phyloP scores from a whole-genome alignment of 2,329 filamentous ascomycete genomes.

The Fusarium secorum region DNA sequence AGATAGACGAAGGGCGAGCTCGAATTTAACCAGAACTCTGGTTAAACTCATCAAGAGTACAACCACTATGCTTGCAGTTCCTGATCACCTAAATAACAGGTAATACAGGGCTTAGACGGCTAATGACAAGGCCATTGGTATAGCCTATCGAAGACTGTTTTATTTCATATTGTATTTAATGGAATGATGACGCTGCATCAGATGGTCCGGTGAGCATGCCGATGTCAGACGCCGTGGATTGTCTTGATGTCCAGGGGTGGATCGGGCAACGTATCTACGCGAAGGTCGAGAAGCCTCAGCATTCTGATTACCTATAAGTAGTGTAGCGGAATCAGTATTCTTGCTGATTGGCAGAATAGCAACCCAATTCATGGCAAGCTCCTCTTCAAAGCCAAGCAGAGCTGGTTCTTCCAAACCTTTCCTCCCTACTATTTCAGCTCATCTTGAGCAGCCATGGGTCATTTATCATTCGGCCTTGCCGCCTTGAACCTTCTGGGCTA shows the following conservation, averaged over 20 bases:
- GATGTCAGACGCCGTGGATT: background rate
- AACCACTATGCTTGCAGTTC: background rate
- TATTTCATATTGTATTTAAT: background rate
- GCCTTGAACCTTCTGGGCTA: background rate
- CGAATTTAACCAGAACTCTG: background rate
- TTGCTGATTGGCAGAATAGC: background rate
- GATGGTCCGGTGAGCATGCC: background rate
- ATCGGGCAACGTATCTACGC: background rate
- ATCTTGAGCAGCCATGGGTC: background rate
- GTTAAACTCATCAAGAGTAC: background rate
- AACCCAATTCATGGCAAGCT: background rate
- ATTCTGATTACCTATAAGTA: background rate
- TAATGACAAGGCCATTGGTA: background rate
- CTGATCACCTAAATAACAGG: background rate
- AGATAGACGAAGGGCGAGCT: background rate
- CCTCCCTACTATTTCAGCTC: background rate
- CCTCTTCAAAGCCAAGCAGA: background rate
- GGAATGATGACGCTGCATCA: background rate
- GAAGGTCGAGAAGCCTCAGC: rapidly evolving
- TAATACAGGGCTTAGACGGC: background rate
- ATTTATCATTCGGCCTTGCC: background rate
- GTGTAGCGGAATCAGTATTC: background rate
- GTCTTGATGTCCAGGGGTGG: background rate
- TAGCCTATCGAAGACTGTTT: background rate
- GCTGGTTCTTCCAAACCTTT: background rate